Evolutionary conservation across 352 stramenopile genomes (phyloP), one percentile per base, ranked within the genome.

Genomic region (Phytophthora tentaculata): DNA sequence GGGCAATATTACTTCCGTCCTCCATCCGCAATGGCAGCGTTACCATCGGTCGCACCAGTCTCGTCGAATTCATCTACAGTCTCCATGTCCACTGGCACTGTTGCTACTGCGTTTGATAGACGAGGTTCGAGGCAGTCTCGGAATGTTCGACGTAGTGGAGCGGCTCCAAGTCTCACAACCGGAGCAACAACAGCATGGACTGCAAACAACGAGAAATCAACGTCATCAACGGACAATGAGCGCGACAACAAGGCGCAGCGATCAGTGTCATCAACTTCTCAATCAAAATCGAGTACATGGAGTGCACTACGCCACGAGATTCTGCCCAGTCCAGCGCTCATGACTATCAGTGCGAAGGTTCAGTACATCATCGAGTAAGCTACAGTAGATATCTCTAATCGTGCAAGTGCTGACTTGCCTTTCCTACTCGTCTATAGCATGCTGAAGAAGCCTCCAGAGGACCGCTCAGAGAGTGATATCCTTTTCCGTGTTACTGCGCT

Each of bases 401-500:
- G 26, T 19, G n/a, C 17, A 28, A 10, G 26, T 62, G 20, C 45
- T 56, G 6, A 64, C 14, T 1, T 54, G 17, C 3, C 47, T 6
- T 17, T 2, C 4, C 44, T 66, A 35, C 20, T 3, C 19, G 19
- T 54, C 19, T 43, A 44, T 58, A 92, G 83, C n/a, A 90, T 81
- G 49, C 53, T 92, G 51, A 83, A 81, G 13, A 88, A 81, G 51
- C 71, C 72, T 1, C 80, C 85, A 17, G 85, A 91, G 70, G 83
- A 93, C 37, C 85, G 85, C 17, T 68, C 78, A 3, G 81, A 93
- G 57, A 81, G 56, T 70, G 84, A 92, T 80, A 90, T 90, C 71
- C 64, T 72, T 35, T 28, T 14, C 7, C 43, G 19, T 64, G 28
- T 53, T 53, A 51, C 37, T 58, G 32, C 32, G 3, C 26, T 32